Percentiles rank a stretch among this genome's conserved stretches.
These are phyloP conservation scores for Kodamaea kaohsiungensis DNA, from an alignment of 805 yeast species.

Conservation along the genomic window DNA sequence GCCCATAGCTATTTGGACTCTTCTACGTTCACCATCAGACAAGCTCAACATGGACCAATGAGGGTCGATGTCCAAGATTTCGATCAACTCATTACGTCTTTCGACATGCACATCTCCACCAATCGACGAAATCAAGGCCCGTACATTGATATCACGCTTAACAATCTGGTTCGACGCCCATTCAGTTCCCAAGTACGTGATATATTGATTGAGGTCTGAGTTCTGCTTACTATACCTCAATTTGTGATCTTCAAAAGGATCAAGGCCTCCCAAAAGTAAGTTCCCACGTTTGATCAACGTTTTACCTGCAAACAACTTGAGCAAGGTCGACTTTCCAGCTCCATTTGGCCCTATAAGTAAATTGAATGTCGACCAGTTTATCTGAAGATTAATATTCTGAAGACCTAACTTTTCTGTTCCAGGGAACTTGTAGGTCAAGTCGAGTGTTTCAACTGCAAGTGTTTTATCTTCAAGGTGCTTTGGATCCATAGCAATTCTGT, in stretches of 20 bases:
- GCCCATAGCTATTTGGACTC: constrained; percentile 95
- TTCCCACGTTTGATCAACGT: constrained; percentile 75
- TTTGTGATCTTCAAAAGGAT: constrained; percentile 74
- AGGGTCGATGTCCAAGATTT: constrained; percentile 81
- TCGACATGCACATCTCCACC: constrained; percentile 69
- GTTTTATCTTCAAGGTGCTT: constrained; percentile 3
- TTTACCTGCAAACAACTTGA: constrained; percentile 87
- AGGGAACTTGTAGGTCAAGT: constrained; percentile 71
- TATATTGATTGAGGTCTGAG: constrained; percentile 47
- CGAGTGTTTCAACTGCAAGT: constrained; percentile 59
- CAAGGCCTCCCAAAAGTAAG: constrained; percentile 74
- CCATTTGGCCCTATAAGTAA: constrained; percentile 92
- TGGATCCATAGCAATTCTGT: background rate
- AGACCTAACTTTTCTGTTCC: constrained; percentile 62
- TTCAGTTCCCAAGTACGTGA: constrained; percentile 91
- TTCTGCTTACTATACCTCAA: constrained; percentile 45
- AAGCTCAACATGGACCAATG: constrained; percentile 90
- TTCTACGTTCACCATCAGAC: constrained; percentile 92
- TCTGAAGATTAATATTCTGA: constrained; percentile 55
- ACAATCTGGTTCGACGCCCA: constrained; percentile 95
- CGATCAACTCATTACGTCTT: constrained; percentile 73
- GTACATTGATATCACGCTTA: constrained; percentile 87
- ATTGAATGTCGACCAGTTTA: constrained; percentile 74
- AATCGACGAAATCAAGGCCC: constrained; percentile 71
- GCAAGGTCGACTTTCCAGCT: constrained; percentile 91